A percentile compares a stretch with the other conserved stretches of the same genome.
phyloP scores from a whole-genome alignment of 805 yeast genomes.

The Scheffersomyces ergatensis region DNA sequence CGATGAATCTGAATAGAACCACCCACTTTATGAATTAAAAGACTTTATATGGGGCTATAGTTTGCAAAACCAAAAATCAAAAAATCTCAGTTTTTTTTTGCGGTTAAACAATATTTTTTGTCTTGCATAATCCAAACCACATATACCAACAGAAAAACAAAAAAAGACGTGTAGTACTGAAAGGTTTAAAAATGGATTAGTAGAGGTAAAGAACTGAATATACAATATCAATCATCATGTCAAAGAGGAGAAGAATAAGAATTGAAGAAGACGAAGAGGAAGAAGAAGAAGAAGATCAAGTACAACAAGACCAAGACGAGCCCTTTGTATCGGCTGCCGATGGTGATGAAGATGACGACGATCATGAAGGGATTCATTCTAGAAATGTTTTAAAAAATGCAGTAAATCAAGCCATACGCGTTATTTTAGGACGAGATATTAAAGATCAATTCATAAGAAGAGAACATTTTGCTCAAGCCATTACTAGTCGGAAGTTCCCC shows the following conservation, averaged over 20 bases:
- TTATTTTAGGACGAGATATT: slow-evolving; percentile 17
- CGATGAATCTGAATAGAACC: no score
- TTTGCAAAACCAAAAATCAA: no score
- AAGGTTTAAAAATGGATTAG: no score
- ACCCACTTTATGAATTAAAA: no score
- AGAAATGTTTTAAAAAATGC: neutral
- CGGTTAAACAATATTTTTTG: no score
- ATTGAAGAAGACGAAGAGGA: slow-evolving; percentile 1
- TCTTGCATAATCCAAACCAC: no score
- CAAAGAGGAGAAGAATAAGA: slow-evolving; percentile 3
- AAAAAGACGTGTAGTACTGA: no score
- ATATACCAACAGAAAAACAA: no score
- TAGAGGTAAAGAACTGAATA: no score
- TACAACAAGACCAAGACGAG: neutral
- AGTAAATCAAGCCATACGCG: slow-evolving; percentile 11
- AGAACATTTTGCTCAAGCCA: slow-evolving; percentile 17
- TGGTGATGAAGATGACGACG: neutral
- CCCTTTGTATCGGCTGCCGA: neutral
- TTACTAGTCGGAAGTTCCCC: slow-evolving; percentile 6
- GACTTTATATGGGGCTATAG: no score
- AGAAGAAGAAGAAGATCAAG: neutral
- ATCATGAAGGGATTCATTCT: neutral
- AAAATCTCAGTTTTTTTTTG: no score
- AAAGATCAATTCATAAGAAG: slow-evolving; percentile 20
- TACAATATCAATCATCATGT: no score